Evolutionary conservation across 495 filamentous ascomycete genomes (phyloP).

Genomic region (Aspergillus bridgeri): DNA sequence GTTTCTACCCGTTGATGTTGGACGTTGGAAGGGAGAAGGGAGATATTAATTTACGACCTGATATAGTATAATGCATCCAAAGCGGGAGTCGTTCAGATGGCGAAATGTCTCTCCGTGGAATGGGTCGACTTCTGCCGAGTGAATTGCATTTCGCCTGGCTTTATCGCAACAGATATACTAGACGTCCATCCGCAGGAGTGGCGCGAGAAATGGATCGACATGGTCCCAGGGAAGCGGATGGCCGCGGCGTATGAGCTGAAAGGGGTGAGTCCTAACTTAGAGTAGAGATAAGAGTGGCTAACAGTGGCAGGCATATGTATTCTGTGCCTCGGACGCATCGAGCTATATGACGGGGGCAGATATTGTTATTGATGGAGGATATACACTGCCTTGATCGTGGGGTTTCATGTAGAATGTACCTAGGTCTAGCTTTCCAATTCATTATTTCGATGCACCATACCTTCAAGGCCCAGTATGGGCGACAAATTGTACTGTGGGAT

Average conservation of each 20-base stretch:
- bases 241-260: constrained; percentile 28
- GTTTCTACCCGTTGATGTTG: no score
- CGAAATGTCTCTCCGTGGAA: constrained; percentile 29
- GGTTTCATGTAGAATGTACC: no score
- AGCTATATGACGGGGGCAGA: constrained; percentile 34
- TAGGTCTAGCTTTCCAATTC: no score
- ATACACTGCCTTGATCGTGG: constrained; percentile 24
- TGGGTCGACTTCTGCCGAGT: constrained; percentile 37
- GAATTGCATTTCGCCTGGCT: constrained; percentile 43
- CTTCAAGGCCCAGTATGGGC: no score
- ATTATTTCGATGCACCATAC: no score
- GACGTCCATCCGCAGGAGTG: constrained; percentile 20
- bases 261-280: constrained; percentile 19
- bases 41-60: no score
- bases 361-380: constrained; percentile 31
- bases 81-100: constrained; percentile 29
- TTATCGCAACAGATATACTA: constrained; percentile 37
- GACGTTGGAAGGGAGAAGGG: no score
- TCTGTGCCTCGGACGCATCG: constrained; percentile 29
- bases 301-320: constrained; percentile 22
- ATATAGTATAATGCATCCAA: constrained; percentile 36
- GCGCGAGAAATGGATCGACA: constrained; percentile 22
- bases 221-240: constrained; percentile 28
- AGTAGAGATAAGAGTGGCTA: not conserved
- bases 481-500: no score